Evolutionary conservation across 768 basidiomycete genomes (phyloP).

Genomic region (Mycena haematopus): DNA sequence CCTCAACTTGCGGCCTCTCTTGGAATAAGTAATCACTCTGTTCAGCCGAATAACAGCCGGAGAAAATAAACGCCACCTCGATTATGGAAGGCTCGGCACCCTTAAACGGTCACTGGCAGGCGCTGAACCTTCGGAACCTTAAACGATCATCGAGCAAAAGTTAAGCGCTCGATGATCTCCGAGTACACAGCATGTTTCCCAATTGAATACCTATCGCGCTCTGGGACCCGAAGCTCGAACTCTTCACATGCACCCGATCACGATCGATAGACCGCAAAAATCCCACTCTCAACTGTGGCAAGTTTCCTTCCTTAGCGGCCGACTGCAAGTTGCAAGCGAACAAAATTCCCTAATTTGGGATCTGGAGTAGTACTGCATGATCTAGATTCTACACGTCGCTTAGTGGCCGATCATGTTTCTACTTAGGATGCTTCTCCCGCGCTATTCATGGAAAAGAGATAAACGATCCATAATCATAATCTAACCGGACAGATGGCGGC

Average conservation of each 20-base stretch:
- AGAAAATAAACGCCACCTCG: too few relatives aligned
- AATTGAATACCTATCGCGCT: background rate
- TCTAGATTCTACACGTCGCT: constrained; percentile 21
- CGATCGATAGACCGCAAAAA: constrained; percentile 5
- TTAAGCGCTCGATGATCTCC: background rate
- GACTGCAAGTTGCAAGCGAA: background rate
- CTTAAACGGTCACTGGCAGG: too few relatives aligned
- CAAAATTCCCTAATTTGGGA: constrained; percentile 12
- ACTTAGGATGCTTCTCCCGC: constrained; percentile 4
- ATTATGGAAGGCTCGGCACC: too few relatives aligned
- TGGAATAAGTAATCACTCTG: too few relatives aligned
- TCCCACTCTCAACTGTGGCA: too few relatives aligned
- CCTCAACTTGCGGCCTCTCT: too few relatives aligned
- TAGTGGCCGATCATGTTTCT: constrained; percentile 9
- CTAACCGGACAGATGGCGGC: background rate
- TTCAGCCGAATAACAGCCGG: too few relatives aligned
- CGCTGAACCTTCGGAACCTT: background rate
- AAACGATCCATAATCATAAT: background rate
- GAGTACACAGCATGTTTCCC: background rate
- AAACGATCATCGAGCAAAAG: background rate
- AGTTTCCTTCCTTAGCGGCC: background rate
- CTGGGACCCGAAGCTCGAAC: background rate
- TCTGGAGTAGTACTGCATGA: background rate
- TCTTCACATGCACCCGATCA: background rate
- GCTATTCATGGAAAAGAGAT: background rate